phyloP scores from a whole-genome alignment of 2,329 filamentous ascomycete genomes.

The Pseudocercospora musae region DNA sequence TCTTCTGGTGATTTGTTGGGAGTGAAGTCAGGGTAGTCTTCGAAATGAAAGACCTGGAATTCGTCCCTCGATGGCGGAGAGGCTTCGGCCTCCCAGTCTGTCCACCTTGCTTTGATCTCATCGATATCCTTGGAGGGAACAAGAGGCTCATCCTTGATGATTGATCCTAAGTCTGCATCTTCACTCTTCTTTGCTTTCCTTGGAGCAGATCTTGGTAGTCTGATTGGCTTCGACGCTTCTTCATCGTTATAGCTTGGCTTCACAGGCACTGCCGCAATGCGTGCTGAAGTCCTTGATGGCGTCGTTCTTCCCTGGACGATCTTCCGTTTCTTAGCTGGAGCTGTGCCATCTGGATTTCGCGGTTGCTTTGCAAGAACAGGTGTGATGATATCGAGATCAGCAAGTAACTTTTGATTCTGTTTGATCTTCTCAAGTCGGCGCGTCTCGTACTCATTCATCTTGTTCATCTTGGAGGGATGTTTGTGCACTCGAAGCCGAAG shows the following conservation, averaged over 20 bases:
- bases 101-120: conserved; percentile 41
- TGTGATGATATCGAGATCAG: conserved; percentile 48
- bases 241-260: conserved; percentile 42
- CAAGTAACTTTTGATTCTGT: conserved; percentile 48
- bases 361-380: conserved; percentile 20
- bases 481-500: neutral
- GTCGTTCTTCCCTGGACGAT: conserved; percentile 26
- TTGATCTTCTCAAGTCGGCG: conserved; percentile 49
- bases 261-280: conserved; percentile 42
- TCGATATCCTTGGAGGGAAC: conserved; percentile 33
- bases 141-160: conserved; percentile 19
- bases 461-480: conserved; percentile 31
- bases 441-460: conserved; percentile 46
- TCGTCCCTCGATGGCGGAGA: conserved; percentile 42
- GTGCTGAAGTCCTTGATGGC: conserved; percentile 47
- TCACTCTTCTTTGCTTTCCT: conserved; percentile 11
- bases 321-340: conserved; percentile 43
- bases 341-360: conserved; percentile 22
- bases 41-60: conserved; percentile 48
- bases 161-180: neutral
- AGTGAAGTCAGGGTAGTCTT: conserved; percentile 42
- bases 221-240: conserved; percentile 25
- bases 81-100: conserved; percentile 43
- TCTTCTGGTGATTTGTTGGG: conserved; percentile 55
- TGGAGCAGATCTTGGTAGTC: conserved; percentile 23